phyloP scores from a whole-genome alignment of 805 yeast genomes.

The Saccharomyces jurei region DNA sequence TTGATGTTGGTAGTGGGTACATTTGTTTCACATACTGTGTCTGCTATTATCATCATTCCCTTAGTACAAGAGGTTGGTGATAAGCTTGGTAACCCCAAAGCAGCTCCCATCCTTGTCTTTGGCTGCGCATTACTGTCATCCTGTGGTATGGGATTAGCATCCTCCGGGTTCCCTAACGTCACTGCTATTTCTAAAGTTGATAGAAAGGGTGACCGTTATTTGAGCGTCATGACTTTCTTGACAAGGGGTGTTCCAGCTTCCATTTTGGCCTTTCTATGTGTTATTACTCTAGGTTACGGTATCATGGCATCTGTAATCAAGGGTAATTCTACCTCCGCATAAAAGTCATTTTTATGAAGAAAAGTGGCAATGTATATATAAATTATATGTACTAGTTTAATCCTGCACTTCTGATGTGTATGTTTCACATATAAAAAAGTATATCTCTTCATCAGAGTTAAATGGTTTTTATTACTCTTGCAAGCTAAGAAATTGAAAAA shows the following conservation, averaged over 20 bases:
- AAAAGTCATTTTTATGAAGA: not conserved
- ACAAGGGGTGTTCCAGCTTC: slow-evolving; percentile 85
- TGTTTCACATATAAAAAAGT: not conserved
- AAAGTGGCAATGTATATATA: not conserved
- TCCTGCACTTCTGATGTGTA: not conserved
- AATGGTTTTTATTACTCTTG: not conserved
- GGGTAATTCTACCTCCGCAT: slow-evolving; percentile 1
- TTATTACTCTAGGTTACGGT: slow-evolving; percentile 70
- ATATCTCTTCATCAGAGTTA: not conserved
- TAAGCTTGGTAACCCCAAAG: slow-evolving; percentile 58
- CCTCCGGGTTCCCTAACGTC: slow-evolving; percentile 93
- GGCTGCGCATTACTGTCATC: slow-evolving; percentile 59
- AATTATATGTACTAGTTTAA: not conserved
- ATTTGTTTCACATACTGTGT: slow-evolving; percentile 90
- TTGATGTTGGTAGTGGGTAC: slow-evolving; percentile 79
- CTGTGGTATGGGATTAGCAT: slow-evolving; percentile 92
- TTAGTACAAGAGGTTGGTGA: slow-evolving; percentile 79
- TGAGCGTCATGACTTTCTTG: slow-evolving; percentile 72
- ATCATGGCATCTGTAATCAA: slow-evolving; percentile 41
- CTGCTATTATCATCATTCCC: slow-evolving; percentile 85
- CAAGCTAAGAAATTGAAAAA: not conserved
- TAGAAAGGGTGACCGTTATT: slow-evolving; percentile 75
- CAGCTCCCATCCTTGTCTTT: slow-evolving; percentile 36
- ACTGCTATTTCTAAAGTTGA: slow-evolving; percentile 91
- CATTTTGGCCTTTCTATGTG: slow-evolving; percentile 56